Percentiles rank a stretch among this genome's conserved stretches.
Conservation (phyloP, 192 early-diverging fungal genomes). For the Dimargaris cristalligena region DNA sequence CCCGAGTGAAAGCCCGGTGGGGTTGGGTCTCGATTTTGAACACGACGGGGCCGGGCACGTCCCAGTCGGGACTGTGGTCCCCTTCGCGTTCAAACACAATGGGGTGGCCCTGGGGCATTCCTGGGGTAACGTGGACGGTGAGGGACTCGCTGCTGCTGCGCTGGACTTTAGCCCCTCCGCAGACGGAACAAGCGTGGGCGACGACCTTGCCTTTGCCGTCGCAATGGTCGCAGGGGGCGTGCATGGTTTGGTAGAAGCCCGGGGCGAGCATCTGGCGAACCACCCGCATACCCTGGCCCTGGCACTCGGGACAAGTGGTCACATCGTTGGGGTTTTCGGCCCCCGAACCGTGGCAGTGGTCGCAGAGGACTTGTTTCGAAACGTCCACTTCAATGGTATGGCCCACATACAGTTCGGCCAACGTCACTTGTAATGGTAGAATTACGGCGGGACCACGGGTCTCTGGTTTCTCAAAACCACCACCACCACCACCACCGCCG, state of each 20-base stretch:
- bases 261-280: conserved; percentile 77
- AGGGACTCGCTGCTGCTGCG: conserved; percentile 69
- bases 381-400: conserved; percentile 74
- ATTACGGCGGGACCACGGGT: conserved; percentile 65
- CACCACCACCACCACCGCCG: conserved; percentile 40
- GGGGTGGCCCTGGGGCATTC: conserved; percentile 55
- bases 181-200: conserved; percentile 59
- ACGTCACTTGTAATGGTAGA: conserved; percentile 63
- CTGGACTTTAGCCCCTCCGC: conserved; percentile 71
- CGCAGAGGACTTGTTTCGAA: conserved; percentile 85
- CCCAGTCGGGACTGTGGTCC: conserved; percentile 78
- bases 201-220: conserved; percentile 80
- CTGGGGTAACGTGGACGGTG: conserved; percentile 61
- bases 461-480: conserved; percentile 39
- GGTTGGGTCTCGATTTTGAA: conserved; percentile 55
- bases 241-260: conserved; percentile 90
- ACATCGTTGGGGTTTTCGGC: conserved; percentile 73
- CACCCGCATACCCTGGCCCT: conserved; percentile 63
- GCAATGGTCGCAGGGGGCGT: conserved; percentile 79
- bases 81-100: conserved; percentile 75
- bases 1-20: conserved; percentile 55
- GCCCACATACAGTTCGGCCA: conserved; percentile 84
- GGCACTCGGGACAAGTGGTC: conserved; percentile 59
- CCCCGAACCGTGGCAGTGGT: conserved; percentile 82
- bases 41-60: conserved; percentile 64